phyloP scores from a whole-genome alignment of 1,284 basidiomycete species.

The Coriolopsis trogii region DNA sequence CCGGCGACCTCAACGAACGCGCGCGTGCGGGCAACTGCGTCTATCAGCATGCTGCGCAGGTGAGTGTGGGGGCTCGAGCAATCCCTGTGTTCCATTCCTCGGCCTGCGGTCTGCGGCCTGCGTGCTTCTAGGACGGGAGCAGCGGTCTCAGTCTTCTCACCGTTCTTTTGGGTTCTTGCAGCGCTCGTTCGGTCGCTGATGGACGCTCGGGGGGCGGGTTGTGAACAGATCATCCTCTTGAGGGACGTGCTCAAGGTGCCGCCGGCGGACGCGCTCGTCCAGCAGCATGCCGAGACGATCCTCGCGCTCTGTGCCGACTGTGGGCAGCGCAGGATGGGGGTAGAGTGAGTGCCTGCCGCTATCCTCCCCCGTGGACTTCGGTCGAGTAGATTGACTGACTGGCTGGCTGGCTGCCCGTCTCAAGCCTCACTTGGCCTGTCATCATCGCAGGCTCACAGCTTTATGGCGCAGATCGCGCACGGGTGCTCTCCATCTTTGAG shows the following conservation, averaged over 20 bases:
- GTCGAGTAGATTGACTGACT: no score
- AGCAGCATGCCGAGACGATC: constrained; percentile 34
- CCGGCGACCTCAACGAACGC: constrained; percentile 26
- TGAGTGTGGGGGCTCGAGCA: constrained; percentile 23
- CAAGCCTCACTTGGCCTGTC: constrained; percentile 46
- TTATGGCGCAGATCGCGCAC: constrained; percentile 38
- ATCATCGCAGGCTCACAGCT: constrained; percentile 49
- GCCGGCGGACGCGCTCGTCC: constrained; percentile 41
- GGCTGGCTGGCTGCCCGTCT: neutral
- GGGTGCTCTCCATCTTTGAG: constrained; percentile 45
- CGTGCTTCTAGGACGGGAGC: constrained; percentile 6
- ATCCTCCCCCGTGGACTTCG: no score
- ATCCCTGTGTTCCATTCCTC: neutral
- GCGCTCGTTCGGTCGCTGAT: neutral
- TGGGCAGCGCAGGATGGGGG: constrained; percentile 35
- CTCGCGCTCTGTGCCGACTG: constrained; percentile 36
- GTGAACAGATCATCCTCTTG: constrained; percentile 45
- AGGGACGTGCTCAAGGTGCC: constrained; percentile 45
- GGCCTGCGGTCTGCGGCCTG: neutral
- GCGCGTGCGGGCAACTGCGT: constrained; percentile 36
- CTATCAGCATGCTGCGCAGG: constrained; percentile 39
- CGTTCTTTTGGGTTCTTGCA: no score
- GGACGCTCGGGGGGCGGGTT: constrained; percentile 11
- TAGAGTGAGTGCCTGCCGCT: constrained; percentile 43
- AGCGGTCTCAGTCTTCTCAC: no score